These are phyloP conservation scores for Ramaria sp. DNA, from an alignment of 768 basidiomycete genomes.

Conservation along the genomic window DNA sequence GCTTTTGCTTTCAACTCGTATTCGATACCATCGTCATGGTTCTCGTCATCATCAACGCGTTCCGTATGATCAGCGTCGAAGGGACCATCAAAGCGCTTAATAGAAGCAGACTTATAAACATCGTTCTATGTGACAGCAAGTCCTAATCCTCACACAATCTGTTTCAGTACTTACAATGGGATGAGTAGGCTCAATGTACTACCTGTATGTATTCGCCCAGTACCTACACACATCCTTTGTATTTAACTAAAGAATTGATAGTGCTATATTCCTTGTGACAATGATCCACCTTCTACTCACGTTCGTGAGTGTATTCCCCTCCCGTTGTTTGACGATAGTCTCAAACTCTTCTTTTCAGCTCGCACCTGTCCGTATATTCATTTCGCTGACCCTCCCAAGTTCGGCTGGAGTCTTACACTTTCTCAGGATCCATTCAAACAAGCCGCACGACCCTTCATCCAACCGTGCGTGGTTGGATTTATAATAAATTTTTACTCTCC, in stretches of 20 bases:
- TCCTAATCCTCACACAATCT: background rate
- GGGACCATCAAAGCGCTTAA: slow-evolving; percentile 5
- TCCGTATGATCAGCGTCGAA: slow-evolving; percentile 2
- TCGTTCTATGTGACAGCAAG: slow-evolving; percentile 3
- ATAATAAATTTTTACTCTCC: background rate
- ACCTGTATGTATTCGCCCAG: background rate
- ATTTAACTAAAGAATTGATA: background rate
- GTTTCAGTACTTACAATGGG: background rate
- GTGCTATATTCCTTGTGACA: background rate
- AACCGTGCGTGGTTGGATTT: background rate
- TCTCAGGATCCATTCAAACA: background rate
- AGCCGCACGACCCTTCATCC: slow-evolving; percentile 2
- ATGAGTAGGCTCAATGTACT: background rate
- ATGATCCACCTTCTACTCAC: slow-evolving; percentile 3
- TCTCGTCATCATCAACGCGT: slow-evolving; percentile 5
- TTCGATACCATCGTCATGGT: slow-evolving; percentile 6
- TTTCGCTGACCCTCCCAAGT: background rate
- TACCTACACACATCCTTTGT: background rate
- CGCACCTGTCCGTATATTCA: background rate
- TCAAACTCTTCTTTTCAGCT: background rate
- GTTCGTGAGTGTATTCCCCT: too few species aligned
- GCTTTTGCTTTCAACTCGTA: background rate
- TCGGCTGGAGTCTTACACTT: background rate
- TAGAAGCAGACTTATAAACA: slow-evolving; percentile 1
- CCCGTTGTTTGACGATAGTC: too few species aligned